phyloP scores from a whole-genome alignment of 106 monocot genomes.

The Triglochin maritima region DNA sequence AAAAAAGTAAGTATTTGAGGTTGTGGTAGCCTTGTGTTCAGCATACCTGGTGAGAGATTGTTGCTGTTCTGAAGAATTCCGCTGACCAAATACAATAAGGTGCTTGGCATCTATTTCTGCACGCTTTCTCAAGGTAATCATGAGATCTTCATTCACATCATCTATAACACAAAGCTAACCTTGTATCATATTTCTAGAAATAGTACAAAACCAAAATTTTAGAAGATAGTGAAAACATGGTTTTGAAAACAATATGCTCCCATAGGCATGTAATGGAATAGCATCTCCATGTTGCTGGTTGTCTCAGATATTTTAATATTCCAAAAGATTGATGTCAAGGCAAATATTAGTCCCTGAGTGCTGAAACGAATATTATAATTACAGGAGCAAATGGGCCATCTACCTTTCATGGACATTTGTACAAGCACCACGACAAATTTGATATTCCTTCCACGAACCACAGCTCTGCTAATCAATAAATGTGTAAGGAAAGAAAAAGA shows the following conservation, averaged over 20 bases:
- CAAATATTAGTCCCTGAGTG: too few relatives aligned
- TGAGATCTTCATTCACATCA: constrained; percentile 57
- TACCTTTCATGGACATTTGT: constrained; percentile 32
- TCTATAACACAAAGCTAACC: constrained; percentile 24
- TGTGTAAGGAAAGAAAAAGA: not conserved
- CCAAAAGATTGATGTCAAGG: too few relatives aligned
- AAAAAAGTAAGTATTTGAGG: too few relatives aligned
- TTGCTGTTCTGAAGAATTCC: constrained; percentile 43
- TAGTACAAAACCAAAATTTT: not conserved
- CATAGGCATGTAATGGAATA: too few relatives aligned
- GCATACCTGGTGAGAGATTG: constrained; percentile 67
- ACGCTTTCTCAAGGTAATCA: constrained; percentile 60
- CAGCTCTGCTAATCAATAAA: constrained; percentile 38
- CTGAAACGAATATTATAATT: too few relatives aligned
- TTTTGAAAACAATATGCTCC: too few relatives aligned
- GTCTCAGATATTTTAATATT: too few relatives aligned
- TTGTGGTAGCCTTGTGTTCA: not conserved
- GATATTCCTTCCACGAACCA: constrained; percentile 54
- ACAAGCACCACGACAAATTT: constrained; percentile 70
- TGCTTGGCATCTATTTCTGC: constrained; percentile 75
- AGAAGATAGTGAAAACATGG: too few relatives aligned
- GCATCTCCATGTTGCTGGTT: too few relatives aligned
- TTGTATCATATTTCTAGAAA: not conserved
- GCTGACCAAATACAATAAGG: constrained; percentile 38
- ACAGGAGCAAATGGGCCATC: not conserved